Conservation (phyloP, 306 rosid species). For the Acacia confusa region DNA sequence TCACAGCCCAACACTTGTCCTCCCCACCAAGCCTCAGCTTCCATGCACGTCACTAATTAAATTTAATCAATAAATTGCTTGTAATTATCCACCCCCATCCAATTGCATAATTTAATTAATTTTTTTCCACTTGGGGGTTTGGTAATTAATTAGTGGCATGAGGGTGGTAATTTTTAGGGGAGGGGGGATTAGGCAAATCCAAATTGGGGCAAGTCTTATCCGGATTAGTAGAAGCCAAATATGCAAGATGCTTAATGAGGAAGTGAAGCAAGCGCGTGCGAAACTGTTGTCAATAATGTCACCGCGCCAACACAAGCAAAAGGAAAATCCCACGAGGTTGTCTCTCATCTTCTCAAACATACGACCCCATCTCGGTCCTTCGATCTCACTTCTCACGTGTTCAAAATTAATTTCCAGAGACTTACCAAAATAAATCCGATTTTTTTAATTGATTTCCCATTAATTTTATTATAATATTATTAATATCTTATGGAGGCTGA, state of each 20-base stretch:
- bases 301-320: not conserved
- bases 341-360: constrained; percentile 22
- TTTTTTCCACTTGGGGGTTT: not conserved
- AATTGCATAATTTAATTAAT: not conserved
- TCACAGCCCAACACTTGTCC: not conserved
- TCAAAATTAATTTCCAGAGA: not conserved
- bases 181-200: not conserved
- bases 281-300: not conserved
- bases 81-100: not conserved
- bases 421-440: not conserved
- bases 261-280: constrained; percentile 25
- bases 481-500: constrained; percentile 16
- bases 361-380: not conserved
- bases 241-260: constrained; percentile 38
- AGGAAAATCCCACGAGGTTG: not conserved
- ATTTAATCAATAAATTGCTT: not conserved
- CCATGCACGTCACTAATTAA: constrained; percentile 18
- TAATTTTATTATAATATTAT: not conserved
- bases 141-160: not conserved
- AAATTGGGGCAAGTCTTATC: constrained; percentile 1
- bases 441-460: not conserved
- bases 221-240: not conserved
- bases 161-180: not conserved
- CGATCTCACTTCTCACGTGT: not conserved
- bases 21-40: constrained; percentile 21